phyloP scores from a whole-genome alignment of 805 yeast species.

The Kodamaea restingae region DNA sequence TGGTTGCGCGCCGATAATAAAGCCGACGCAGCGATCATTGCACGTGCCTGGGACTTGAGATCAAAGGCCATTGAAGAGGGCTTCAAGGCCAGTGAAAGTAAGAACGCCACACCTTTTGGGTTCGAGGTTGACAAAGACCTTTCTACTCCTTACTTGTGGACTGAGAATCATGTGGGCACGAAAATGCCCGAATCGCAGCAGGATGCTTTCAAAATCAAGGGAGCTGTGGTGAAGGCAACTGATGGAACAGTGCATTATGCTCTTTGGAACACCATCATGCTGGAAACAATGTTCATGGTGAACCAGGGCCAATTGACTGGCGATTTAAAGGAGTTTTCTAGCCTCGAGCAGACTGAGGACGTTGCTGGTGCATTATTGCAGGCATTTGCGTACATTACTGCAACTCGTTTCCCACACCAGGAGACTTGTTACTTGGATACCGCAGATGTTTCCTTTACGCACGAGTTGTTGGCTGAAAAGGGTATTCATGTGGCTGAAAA shows the following conservation, averaged over 20 bases:
- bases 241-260: slow-evolving; percentile 3
- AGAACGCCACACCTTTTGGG: slow-evolving; percentile 1
- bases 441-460: not conserved
- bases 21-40: slow-evolving; percentile 28
- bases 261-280: slow-evolving; percentile 5
- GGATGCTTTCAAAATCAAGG: slow-evolving; percentile 1
- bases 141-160: slow-evolving; percentile 2
- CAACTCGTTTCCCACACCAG: not conserved
- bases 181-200: not conserved
- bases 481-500: no score
- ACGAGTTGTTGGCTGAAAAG: not conserved
- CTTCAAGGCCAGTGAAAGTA: slow-evolving; percentile 15
- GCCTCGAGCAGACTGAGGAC: not conserved
- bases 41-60: slow-evolving; percentile 28
- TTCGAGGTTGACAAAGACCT: not conserved
- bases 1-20: slow-evolving; percentile 20
- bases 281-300: slow-evolving; percentile 2
- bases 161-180: slow-evolving; percentile 1
- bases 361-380: not conserved
- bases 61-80: not conserved
- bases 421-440: not conserved
- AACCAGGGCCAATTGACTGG: not conserved
- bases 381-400: not conserved
- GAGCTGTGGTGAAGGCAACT: slow-evolving; percentile 3
- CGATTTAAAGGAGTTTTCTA: not conserved